Evolutionary conservation across 352 stramenopile species (phyloP).

Genomic region (Peronospora tabacina): DNA sequence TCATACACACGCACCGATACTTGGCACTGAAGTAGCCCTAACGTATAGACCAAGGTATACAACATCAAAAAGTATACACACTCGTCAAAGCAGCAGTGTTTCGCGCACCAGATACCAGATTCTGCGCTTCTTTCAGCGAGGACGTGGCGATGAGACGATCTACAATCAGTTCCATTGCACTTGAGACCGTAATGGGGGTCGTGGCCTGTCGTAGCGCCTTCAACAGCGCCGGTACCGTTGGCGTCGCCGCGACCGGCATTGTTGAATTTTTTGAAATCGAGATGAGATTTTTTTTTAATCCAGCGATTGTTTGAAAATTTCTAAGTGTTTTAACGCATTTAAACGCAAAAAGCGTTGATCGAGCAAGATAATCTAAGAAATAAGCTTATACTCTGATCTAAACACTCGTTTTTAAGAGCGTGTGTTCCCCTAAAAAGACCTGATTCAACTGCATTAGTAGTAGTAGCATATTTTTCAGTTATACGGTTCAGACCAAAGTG

Average conservation of each 20-base stretch:
- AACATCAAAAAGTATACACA: neutral
- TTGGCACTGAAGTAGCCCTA: constrained; percentile 16
- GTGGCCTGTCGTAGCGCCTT: constrained; percentile 22
- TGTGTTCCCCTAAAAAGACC: too few species aligned
- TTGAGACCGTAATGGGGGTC: constrained; percentile 1
- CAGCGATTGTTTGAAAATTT: neutral
- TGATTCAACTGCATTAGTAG: too few species aligned
- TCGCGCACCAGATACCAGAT: constrained; percentile 26
- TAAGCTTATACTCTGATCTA: too few species aligned
- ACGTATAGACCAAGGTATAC: constrained; percentile 3
- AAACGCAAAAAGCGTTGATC: neutral
- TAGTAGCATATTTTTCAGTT: too few species aligned
- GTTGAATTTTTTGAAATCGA: neutral
- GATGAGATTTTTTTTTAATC: neutral
- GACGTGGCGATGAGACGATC: constrained; percentile 22
- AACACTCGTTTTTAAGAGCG: too few species aligned
- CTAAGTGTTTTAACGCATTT: neutral
- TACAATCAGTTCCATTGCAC: constrained; percentile 15
- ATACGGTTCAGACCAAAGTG: too few species aligned
- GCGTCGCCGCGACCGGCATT: constrained; percentile 1
- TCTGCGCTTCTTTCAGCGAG: constrained; percentile 24
- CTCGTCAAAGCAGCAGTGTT: neutral
- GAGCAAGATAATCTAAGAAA: too few species aligned
- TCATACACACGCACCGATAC: constrained; percentile 7
- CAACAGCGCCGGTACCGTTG: constrained; percentile 13